Percentiles rank a stretch among this genome's conserved stretches.
Conservation (phyloP, 176 grass and related monocot genomes). For the Oropetium thomaeum region DNA sequence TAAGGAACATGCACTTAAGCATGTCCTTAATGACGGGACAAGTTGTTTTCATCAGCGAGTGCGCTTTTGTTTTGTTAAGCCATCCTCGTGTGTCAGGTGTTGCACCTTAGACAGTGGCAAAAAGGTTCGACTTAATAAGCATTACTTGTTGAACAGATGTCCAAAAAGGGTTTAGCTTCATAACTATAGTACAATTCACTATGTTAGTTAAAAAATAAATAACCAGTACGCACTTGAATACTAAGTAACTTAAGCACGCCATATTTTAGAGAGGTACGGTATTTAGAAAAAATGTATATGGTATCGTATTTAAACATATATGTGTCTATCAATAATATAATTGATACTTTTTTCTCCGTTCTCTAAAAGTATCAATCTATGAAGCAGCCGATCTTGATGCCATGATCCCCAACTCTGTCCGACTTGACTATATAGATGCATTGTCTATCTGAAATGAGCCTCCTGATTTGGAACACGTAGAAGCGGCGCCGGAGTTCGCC, state of each 20-base stretch:
- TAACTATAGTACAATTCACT: neutral
- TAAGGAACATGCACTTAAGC: slow-evolving; percentile 47
- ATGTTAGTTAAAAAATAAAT: neutral
- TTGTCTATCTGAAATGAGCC: neutral
- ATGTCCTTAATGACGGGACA: slow-evolving; percentile 42
- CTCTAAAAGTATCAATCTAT: neutral
- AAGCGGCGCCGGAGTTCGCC: slow-evolving; percentile 47
- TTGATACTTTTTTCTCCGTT: neutral
- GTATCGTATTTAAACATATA: too few species aligned
- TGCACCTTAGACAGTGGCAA: neutral
- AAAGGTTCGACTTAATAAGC: neutral
- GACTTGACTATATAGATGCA: neutral
- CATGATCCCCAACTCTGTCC: neutral
- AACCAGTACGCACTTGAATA: neutral
- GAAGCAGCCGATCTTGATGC: neutral
- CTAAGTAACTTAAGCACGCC: too few species aligned
- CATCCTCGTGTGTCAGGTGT: slow-evolving; percentile 35
- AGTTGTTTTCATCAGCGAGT: neutral
- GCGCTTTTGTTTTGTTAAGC: too few species aligned
- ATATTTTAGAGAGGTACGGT: too few species aligned
- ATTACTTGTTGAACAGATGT: neutral
- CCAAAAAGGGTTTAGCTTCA: neutral
- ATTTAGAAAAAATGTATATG: too few species aligned
- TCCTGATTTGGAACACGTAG: slow-evolving; percentile 33
- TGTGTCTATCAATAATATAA: too few species aligned